phyloP scores from a whole-genome alignment of 257 asterid species.

The Solanum etuberosum region DNA sequence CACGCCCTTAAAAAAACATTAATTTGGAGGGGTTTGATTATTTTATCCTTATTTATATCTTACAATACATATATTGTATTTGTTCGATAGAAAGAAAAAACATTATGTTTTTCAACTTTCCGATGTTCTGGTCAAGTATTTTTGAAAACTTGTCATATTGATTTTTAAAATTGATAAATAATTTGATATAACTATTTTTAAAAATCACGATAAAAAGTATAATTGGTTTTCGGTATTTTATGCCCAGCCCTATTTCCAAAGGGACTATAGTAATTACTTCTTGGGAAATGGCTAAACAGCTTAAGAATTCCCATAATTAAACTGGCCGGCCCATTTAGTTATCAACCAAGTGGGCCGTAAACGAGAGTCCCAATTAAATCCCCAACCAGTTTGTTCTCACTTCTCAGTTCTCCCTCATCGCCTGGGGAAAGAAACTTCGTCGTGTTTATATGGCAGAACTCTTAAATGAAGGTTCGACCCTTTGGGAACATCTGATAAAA shows the following conservation, averaged over 20 bases:
- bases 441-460: not conserved
- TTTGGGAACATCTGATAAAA: constrained; percentile 14
- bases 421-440: no score
- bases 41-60: not conserved
- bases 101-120: no score
- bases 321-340: not conserved
- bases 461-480: accelerated
- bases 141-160: no score
- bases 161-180: not conserved
- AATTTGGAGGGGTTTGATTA: not conserved
- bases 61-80: no score
- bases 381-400: no score
- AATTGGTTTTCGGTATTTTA: not conserved
- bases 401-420: not conserved
- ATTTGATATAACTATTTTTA: not conserved
- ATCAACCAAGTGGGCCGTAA: not conserved
- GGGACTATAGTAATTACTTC: not conserved
- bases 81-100: not conserved
- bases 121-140: not conserved
- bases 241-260: no score
- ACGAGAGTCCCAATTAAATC: not conserved
- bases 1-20: not conserved
- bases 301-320: not conserved
- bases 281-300: not conserved
- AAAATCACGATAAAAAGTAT: not conserved